Conservation (phyloP, 2,329 filamentous ascomycete species). For the Macrophomina phaseolina region DNA sequence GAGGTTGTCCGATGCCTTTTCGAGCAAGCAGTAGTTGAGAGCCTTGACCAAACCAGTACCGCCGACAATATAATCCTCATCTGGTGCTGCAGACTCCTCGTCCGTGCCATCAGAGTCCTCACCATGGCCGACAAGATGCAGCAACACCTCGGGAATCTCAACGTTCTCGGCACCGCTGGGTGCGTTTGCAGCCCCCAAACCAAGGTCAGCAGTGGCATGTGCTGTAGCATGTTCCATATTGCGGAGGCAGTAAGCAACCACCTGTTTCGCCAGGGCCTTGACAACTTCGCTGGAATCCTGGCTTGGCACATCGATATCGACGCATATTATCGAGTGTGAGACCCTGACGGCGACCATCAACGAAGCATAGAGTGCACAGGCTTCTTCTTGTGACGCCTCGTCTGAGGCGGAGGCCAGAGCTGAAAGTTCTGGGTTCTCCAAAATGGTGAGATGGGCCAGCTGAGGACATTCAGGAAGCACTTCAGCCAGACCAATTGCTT, state of each 20-base stretch:
- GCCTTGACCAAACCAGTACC: slow-evolving; percentile 96
- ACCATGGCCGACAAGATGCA: slow-evolving; percentile 81
- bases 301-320: slow-evolving; percentile 89
- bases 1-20: slow-evolving; percentile 66
- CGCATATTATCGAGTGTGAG: slow-evolving; percentile 80
- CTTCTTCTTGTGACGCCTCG: slow-evolving; percentile 85
- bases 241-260: slow-evolving; percentile 90
- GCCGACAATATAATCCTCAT: slow-evolving; percentile 94
- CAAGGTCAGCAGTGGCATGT: slow-evolving; percentile 59
- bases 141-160: slow-evolving; percentile 80
- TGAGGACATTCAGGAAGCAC: slow-evolving; percentile 82
- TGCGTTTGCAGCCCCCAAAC: slow-evolving; percentile 47
- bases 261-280: slow-evolving; percentile 88
- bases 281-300: slow-evolving; percentile 86
- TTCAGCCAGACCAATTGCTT: slow-evolving; percentile 89
- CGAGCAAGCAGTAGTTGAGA: slow-evolving; percentile 85
- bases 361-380: slow-evolving; percentile 90
- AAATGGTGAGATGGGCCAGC: slow-evolving; percentile 83
- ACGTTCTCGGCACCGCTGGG: slow-evolving; percentile 47
- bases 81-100: slow-evolving; percentile 73
- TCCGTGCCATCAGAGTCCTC: slow-evolving; percentile 59
- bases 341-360: slow-evolving; percentile 86
- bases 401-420: slow-evolving; percentile 76
- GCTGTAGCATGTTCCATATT: slow-evolving; percentile 85
- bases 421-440: slow-evolving; percentile 78